A percentile compares a stretch with the other conserved stretches of the same genome.
Evolutionary conservation across 768 basidiomycete species (phyloP).

Genomic region (Podaxis sp.): DNA sequence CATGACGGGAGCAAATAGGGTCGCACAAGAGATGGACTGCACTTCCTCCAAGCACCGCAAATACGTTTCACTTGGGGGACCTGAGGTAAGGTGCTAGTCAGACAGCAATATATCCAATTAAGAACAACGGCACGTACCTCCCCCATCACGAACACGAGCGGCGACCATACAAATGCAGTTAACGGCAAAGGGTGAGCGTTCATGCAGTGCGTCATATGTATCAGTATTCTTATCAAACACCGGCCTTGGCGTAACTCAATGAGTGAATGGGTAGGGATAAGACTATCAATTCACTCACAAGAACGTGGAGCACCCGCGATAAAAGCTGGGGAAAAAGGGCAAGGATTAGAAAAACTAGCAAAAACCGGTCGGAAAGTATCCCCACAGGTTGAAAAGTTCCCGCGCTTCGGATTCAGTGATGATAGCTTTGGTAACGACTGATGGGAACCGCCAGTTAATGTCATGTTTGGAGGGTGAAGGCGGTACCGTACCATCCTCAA

Average conservation of each 20-base stretch:
- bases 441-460: conserved; percentile 13
- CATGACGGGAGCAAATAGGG: conserved; percentile 82
- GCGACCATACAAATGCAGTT: conserved; percentile 94
- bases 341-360: conserved; percentile 11
- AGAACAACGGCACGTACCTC: conserved; percentile 46
- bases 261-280: conserved; percentile 47
- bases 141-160: conserved; percentile 85
- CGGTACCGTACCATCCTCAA: conserved; percentile 64
- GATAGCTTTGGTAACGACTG: conserved; percentile 82
- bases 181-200: conserved; percentile 90
- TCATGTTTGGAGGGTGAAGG: conserved; percentile 1
- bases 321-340: conserved; percentile 54
- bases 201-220: conserved; percentile 81
- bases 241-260: conserved; percentile 38
- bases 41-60: conserved; percentile 77
- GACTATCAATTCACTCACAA: conserved; percentile 14
- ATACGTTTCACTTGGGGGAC: conserved; percentile 71
- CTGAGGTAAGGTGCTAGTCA: conserved; percentile 30
- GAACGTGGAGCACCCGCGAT: conserved; percentile 77
- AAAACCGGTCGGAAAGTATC: conserved; percentile 15
- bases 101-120: neutral
- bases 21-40: conserved; percentile 77
- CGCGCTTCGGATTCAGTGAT: conserved; percentile 81
- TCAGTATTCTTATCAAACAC: conserved; percentile 82
- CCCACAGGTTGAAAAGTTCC: conserved; percentile 81